Base-by-base conservation (phyloP, 208 protist genomes). In the Angomonas deanei region DNA sequence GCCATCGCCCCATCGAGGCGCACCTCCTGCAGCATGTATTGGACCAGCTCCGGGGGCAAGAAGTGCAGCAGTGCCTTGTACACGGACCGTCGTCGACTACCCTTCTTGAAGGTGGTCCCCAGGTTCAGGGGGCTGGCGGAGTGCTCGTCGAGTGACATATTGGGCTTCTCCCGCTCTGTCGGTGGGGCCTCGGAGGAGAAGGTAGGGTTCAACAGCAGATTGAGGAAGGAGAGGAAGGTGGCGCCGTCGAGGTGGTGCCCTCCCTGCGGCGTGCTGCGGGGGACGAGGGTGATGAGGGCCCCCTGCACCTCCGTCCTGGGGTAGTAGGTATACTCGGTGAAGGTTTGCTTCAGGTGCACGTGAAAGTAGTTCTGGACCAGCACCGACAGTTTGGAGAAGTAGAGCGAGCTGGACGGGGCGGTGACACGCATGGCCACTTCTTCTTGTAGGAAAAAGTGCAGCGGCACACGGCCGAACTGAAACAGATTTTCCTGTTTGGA, bases 371-470 rank as follows among this genome's bases (percentile, higher is more conserved):
- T 80, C 76, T 97, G 92, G 24, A 61, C 78, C 38, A 93, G 60
- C 3, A 95, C 78, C 3, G 85, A 93, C 1, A 97, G 72, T 8
- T 84, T 74, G 27, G 84, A 89, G 72, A 92, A 97, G 59, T 91
- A 66, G 3, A 93, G 78, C 1, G 83, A 84, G 1, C 86, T 80
- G 19, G 86, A 59, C 1, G 77, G 62, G 53, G 92, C 92, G 24
- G 72, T 66, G 21, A 97, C 84, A 52, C 89, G 86, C 13, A 93
- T 76, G 4, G 86, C 92, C 1, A 97, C 71, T 61, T 95, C 88
- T 61, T 86, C 82, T 59, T 97, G 89, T 19, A 86, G 86, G 63
- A 97, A 94, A 42, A 97, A 63, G 66, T 93, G 82, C 19, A 97
- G 33, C 2, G 84, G 85, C 27, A 96, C 88, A 15, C 86, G 83